Evolutionary conservation across 495 filamentous ascomycete genomes (phyloP).

Genomic region (Copromyces sp.): DNA sequence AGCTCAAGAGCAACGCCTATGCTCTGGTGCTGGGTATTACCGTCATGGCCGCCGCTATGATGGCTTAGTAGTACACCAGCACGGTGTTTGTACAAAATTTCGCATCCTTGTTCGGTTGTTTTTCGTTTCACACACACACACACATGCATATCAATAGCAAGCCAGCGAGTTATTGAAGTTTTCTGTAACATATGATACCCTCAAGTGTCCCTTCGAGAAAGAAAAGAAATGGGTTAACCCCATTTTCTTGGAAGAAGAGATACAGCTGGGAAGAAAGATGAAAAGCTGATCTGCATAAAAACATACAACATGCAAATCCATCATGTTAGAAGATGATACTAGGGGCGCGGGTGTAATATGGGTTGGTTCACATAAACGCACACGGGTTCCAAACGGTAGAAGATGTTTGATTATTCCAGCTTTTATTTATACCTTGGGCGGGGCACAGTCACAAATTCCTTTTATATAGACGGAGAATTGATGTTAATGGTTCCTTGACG

Average conservation of each 20-base stretch:
- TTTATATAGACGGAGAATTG: not conserved
- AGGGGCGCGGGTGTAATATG: not conserved
- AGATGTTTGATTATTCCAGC: not conserved
- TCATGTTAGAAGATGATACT: not conserved
- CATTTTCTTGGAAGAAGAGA: not conserved
- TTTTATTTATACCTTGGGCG: not conserved
- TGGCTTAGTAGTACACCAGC: constrained; percentile 4
- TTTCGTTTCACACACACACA: not conserved
- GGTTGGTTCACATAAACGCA: not conserved
- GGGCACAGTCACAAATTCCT: not conserved
- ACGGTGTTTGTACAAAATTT: not conserved
- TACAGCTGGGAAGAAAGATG: not conserved
- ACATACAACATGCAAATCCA: not conserved
- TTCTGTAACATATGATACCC: not conserved
- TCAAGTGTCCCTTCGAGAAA: not conserved
- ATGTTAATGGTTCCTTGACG: not conserved
- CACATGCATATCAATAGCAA: not conserved
- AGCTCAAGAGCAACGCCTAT: constrained; percentile 6
- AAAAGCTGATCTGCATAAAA: not conserved
- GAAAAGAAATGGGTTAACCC: not conserved
- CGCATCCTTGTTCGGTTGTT: not conserved
- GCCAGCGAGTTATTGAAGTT: not conserved
- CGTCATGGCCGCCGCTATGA: constrained; percentile 9
- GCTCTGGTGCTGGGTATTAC: constrained; percentile 9
- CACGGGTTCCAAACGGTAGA: not conserved